A percentile compares a stretch with the other conserved stretches of the same genome.
Evolutionary conservation across 164 flowering plant genomes (phyloP).

Genomic region (Berberis thunbergii): DNA sequence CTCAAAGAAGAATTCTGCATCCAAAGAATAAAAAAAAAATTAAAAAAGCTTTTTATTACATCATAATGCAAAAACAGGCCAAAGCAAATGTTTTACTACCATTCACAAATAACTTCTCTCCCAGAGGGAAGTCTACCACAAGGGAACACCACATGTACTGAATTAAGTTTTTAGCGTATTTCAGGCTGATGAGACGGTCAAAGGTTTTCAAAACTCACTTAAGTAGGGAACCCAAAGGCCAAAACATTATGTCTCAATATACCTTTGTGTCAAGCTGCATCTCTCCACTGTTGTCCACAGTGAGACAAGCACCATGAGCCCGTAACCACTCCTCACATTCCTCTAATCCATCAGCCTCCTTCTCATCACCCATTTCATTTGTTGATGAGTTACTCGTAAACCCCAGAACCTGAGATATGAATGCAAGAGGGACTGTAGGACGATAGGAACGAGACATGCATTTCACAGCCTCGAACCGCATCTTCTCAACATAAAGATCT

Average conservation of each 20-base stretch:
- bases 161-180: not conserved
- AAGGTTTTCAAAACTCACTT: not conserved
- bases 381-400: conserved; percentile 29
- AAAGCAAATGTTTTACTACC: not conserved
- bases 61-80: not conserved
- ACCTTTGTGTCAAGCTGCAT: conserved; percentile 85
- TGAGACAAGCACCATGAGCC: conserved; percentile 85
- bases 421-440: conserved; percentile 72
- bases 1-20: conserved; percentile 63
- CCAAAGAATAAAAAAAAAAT: not conserved
- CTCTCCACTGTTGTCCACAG: conserved; percentile 54
- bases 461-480: conserved; percentile 79
- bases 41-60: not conserved
- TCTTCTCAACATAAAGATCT: conserved; percentile 91
- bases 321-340: conserved; percentile 91
- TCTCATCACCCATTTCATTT: conserved; percentile 34
- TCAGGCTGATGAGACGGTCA: not conserved
- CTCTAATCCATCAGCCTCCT: conserved; percentile 51
- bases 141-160: not conserved
- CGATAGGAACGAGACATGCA: conserved; percentile 93
- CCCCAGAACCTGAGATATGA: conserved; percentile 71
- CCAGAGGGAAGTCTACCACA: not conserved
- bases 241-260: not conserved
- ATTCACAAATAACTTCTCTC: not conserved
- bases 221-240: not conserved